Percentiles rank a stretch among this genome's conserved stretches.
Conservation (phyloP, 1,284 basidiomycete species). For the Leccinum insigne region DNA sequence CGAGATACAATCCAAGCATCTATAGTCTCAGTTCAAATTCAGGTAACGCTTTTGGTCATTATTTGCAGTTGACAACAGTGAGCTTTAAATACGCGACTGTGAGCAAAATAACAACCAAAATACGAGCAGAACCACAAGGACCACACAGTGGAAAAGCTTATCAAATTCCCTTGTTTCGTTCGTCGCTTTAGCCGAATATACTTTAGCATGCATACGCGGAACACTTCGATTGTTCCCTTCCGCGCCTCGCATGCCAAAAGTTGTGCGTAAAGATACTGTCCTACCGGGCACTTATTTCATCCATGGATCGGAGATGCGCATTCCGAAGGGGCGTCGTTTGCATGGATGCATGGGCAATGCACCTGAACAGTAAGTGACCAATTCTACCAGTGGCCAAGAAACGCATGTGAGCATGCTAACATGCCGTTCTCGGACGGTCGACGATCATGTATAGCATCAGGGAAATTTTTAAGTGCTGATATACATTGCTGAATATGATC, state of each 20-base stretch:
- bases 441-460: too few relatives aligned
- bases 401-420: slow-evolving; percentile 25
- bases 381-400: slow-evolving; percentile 38
- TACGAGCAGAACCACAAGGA: slow-evolving; percentile 36
- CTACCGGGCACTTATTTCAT: slow-evolving; percentile 38
- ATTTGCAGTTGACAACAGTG: slow-evolving; percentile 23
- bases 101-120: neutral
- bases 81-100: neutral
- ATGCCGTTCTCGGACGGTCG: too few relatives aligned
- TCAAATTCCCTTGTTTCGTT: too few relatives aligned
- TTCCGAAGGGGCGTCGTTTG: slow-evolving; percentile 41
- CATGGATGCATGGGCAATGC: slow-evolving; percentile 40
- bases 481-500: too few relatives aligned
- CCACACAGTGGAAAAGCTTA: slow-evolving; percentile 26
- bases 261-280: slow-evolving; percentile 35
- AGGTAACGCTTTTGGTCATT: slow-evolving; percentile 43
- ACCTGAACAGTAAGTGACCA: slow-evolving; percentile 31
- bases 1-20: too few relatives aligned
- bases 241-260: slow-evolving; percentile 42
- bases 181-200: slow-evolving; percentile 30
- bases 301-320: slow-evolving; percentile 32
- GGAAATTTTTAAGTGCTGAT: too few relatives aligned
- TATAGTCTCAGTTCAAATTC: neutral
- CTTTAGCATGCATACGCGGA: slow-evolving; percentile 42
- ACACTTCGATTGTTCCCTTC: slow-evolving; percentile 42